Evolutionary conservation across 208 protist genomes (phyloP), one percentile per base, ranked within the genome.

Genomic region (Trypanosoma vivax): DNA sequence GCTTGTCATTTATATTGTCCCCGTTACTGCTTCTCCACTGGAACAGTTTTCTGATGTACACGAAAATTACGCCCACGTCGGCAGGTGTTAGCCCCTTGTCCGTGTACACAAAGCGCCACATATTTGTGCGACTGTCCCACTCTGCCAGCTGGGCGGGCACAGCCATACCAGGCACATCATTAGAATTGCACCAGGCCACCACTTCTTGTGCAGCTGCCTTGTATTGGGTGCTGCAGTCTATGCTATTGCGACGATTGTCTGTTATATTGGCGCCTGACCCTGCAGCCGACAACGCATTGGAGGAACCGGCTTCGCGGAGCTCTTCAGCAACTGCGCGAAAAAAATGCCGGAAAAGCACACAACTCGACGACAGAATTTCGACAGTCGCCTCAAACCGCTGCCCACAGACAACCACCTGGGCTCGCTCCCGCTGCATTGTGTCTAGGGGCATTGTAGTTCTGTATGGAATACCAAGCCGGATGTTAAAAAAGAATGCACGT

Each of bases 51-150:
- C 86, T 73, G 30, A 90, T 55, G 57, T 73, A 85, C 31, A 90
- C 86, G 33, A 90, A 58, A 40, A 94, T 49, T 41, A 79, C 53
- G 4, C 86, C 86, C 28, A 89, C 63, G 47, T 76, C 83, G n/a
- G 85, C 74, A 11, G 65, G 71, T 78, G 83, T 10, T 81, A 73
- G 16, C 75, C 50, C 29, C 67, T 42, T 42, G 73, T 73, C 2
- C 74, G 49, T 50, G 34, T 59, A 61, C 34, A 54, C 53, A 62
- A 61, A 61, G 21, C 47, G 39, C 62, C 62, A 69, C 16, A 46
- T 45, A 18, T 10, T 6, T 2, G 16, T 9, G 5, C 19, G 10
- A 2, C 23, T 27, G 19, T 51, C 40, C 34, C 48, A 53, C 35
- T 55, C 62, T n/a, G 59, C 27, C 3, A 41, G 21, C n/a, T n/a